Conservation (phyloP, 2,329 filamentous ascomycete species). For the Ceratocystis diversiconidia region DNA sequence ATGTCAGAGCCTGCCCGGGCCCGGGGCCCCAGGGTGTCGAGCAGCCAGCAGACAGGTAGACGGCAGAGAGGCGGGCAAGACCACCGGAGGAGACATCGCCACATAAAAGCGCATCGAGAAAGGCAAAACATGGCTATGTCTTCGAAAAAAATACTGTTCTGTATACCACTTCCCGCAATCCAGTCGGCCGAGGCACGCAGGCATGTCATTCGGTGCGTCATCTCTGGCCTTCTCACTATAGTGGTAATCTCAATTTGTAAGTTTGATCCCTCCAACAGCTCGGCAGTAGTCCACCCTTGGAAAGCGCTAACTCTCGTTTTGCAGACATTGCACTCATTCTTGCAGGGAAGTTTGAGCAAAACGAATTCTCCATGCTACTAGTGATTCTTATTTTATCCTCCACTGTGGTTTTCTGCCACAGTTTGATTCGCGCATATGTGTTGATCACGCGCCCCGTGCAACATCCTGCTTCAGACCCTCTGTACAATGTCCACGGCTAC, state of each 20-base stretch:
- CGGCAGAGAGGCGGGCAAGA: not conserved
- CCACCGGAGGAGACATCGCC: not conserved
- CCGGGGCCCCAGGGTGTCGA: not conserved
- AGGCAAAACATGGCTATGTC: not conserved
- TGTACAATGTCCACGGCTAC: conserved; percentile 45
- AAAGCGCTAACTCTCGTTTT: conserved; percentile 8
- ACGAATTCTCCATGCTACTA: conserved; percentile 66
- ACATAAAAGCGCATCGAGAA: not conserved
- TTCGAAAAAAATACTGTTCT: conserved; percentile 32
- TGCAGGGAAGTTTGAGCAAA: conserved; percentile 46
- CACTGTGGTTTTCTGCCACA: conserved; percentile 69
- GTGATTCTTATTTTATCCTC: conserved; percentile 62
- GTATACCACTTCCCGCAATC: conserved; percentile 34
- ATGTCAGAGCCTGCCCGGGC: not conserved
- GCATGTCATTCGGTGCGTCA: conserved; percentile 45
- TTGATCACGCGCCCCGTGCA: conserved; percentile 37
- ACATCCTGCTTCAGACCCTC: conserved; percentile 29
- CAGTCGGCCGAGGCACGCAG: conserved; percentile 38
- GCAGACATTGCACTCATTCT: conserved; percentile 60
- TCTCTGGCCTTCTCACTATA: conserved; percentile 50
- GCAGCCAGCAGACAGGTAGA: not conserved
- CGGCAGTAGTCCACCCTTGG: not conserved
- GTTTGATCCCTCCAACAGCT: conserved; percentile 24
- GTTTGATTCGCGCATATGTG: conserved; percentile 59
- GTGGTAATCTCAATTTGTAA: conserved; percentile 51